Conservation (phyloP, 2,329 filamentous ascomycete genomes). For the Sclerotinia trifoliorum region DNA sequence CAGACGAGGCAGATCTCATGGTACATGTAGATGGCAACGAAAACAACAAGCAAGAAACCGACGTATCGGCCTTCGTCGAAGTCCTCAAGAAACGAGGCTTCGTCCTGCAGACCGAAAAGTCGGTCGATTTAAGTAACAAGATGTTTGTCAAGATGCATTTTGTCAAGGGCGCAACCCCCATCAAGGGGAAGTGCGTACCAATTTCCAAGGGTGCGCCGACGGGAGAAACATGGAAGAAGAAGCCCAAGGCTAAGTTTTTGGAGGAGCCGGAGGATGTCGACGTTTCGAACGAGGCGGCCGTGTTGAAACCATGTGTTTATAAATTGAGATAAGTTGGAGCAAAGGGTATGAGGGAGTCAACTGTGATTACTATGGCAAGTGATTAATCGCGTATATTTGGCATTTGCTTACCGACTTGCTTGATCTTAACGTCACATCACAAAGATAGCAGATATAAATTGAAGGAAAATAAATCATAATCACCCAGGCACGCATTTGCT, state of each 20-base stretch:
- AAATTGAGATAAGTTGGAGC: constrained; percentile 61
- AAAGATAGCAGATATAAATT: neutral
- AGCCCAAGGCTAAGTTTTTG: constrained; percentile 76
- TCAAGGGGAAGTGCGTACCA: constrained; percentile 70
- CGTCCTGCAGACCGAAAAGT: constrained; percentile 65
- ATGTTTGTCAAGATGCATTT: constrained; percentile 99
- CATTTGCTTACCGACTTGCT: neutral
- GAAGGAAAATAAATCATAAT: neutral
- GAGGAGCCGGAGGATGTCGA: constrained; percentile 59
- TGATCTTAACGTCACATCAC: neutral
- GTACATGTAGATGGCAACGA: constrained; percentile 70
- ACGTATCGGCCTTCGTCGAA: constrained; percentile 82
- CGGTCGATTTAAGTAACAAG: constrained; percentile 80
- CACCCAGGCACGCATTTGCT: constrained; percentile 7
- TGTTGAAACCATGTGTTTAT: constrained; percentile 94
- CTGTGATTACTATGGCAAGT: neutral
- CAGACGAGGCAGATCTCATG: constrained; percentile 57
- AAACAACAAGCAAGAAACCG: constrained; percentile 68
- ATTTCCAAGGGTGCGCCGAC: constrained; percentile 46
- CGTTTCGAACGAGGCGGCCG: constrained; percentile 60
- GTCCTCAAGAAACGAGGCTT: constrained; percentile 81
- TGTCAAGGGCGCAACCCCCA: constrained; percentile 74
- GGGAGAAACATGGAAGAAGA: constrained; percentile 61
- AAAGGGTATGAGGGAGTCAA: neutral
- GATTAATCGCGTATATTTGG: neutral